Evolutionary conservation across 179 eudicot species (phyloP).

Genomic region (Beta macrorhiza): DNA sequence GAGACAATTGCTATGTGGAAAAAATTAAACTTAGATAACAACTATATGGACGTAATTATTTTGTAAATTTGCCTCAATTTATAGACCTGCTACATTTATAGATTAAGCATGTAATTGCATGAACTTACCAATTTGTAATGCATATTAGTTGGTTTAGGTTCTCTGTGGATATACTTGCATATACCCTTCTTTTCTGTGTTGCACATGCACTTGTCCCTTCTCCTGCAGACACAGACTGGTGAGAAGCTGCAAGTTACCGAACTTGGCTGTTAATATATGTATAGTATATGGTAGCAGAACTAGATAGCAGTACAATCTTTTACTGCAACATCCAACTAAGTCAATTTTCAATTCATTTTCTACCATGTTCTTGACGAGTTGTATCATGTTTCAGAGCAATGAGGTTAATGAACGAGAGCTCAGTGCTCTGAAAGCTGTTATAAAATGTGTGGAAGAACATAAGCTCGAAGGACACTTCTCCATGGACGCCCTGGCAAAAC

Average conservation of each 20-base stretch:
- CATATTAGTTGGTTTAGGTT: background rate
- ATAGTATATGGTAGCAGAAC: background rate
- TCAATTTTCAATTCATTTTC: background rate
- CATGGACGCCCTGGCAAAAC: slow-evolving; percentile 69
- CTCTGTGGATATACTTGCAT: background rate
- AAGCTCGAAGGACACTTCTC: slow-evolving; percentile 78
- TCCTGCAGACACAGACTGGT: background rate
- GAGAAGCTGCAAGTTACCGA: background rate
- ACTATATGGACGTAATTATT: too few relatives aligned
- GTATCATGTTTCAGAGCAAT: slow-evolving; percentile 39
- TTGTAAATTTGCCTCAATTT: background rate
- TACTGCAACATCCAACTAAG: background rate
- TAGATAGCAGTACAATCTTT: background rate
- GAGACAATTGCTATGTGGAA: background rate
- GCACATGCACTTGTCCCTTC: background rate
- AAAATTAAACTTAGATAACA: background rate
- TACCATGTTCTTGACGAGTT: background rate
- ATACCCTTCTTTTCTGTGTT: background rate
- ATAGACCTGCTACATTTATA: background rate
- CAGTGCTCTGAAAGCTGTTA: slow-evolving; percentile 76
- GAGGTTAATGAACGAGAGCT: slow-evolving; percentile 85
- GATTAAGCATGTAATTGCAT: background rate
- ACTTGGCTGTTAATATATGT: background rate
- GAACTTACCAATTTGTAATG: background rate
- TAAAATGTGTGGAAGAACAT: slow-evolving; percentile 91